These are phyloP conservation scores for Eucalyptus rudis DNA, from an alignment of 345 rosid genomes.

Conservation along the genomic window DNA sequence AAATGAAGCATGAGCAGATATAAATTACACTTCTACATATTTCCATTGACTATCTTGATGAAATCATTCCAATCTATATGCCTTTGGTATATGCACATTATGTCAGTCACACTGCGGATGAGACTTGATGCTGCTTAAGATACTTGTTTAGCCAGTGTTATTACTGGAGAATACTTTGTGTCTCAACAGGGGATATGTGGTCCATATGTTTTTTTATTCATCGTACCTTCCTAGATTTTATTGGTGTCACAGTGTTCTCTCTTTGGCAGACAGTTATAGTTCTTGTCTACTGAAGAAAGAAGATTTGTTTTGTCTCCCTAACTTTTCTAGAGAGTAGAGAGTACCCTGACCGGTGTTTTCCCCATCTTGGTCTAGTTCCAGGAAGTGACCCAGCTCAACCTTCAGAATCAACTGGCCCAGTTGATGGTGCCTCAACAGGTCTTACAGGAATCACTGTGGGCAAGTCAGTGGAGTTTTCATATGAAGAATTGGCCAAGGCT, in stretches of 20 bases:
- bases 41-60: background rate
- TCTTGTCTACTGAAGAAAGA: background rate
- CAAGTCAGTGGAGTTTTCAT: conserved; percentile 77
- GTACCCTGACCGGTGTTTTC: background rate
- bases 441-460: conserved; percentile 60
- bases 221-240: background rate
- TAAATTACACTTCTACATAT: background rate
- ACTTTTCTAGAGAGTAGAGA: background rate
- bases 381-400: conserved; percentile 10
- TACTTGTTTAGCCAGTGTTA: background rate
- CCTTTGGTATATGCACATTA: background rate
- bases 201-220: background rate
- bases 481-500: conserved; percentile 86
- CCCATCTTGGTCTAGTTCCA: conserved; percentile 7
- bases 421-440: conserved; percentile 19
- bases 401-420: conserved; percentile 6
- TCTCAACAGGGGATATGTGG: background rate
- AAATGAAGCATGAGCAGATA: background rate
- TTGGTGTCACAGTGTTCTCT: background rate
- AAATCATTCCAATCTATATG: background rate
- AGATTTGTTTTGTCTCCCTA: background rate
- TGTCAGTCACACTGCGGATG: background rate
- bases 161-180: background rate
- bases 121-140: background rate
- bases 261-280: background rate